phyloP scores from a whole-genome alignment of 768 basidiomycete genomes.

The Leccinum rimulosum region DNA sequence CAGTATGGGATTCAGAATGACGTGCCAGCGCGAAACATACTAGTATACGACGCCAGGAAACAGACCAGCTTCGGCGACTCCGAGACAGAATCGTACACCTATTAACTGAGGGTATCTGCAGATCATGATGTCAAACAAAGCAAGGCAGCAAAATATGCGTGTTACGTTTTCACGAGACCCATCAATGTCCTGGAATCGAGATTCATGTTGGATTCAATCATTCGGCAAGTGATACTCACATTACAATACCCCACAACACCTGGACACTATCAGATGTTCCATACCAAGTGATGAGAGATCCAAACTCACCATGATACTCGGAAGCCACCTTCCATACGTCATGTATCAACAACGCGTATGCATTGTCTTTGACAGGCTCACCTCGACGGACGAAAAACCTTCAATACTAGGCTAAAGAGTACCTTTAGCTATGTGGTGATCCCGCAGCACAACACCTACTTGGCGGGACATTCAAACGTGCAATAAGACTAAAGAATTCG shows the following conservation, averaged over 20 bases:
- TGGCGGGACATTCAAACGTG: conserved; percentile 64
- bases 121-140: background rate
- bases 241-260: conserved; percentile 64
- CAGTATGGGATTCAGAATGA: background rate
- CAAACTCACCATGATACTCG: conserved; percentile 54
- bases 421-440: background rate
- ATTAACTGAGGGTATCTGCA: conserved; percentile 60
- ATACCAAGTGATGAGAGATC: background rate
- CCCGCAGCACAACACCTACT: conserved; percentile 35
- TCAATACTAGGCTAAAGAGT: conserved; percentile 40
- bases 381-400: conserved; percentile 64
- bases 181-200: conserved; percentile 48
- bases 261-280: conserved; percentile 21
- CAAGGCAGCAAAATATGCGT: background rate
- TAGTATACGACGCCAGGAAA: conserved; percentile 77
- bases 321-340: conserved; percentile 49
- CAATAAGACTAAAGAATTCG: conserved; percentile 24
- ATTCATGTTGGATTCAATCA: background rate
- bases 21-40: conserved; percentile 34
- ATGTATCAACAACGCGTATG: background rate
- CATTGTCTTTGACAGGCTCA: conserved; percentile 17
- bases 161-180: conserved; percentile 66
- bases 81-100: conserved; percentile 55
- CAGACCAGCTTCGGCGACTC: conserved; percentile 65
- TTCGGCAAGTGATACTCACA: conserved; percentile 35